Base-by-base conservation (phyloP, 345 rosid species). In the Melastoma malabathricum region DNA sequence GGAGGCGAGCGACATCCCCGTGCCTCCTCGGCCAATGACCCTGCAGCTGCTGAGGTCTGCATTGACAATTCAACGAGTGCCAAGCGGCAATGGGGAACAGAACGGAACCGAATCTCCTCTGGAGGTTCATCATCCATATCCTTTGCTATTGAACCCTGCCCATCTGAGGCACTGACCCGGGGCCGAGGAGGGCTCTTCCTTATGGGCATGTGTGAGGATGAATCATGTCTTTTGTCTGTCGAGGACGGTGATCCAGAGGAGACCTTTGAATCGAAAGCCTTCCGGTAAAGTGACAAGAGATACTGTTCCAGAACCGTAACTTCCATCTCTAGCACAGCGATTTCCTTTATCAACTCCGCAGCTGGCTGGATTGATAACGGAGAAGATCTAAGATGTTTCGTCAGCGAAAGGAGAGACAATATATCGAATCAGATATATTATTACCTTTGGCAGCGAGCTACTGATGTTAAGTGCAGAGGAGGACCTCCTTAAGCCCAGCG, bases 211-310 rank as follows among this genome's bases (percentile, higher is more conserved):
- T 75, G 62, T 38, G 64, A 31, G 20, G 73, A 64, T 54, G 83
- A 65, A 54, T 68, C 80, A 44, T 63, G 53, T 48, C 57, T 72
- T 68, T 69, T 67, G 56, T 71, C 72, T 67, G 65, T 72, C 50
- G 56, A 50, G 16, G 83, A 49, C 43, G 83, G 70, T 38, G 84
- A 64, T 48, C 68, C 70, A 34, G 69, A 62, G 31, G 77, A 61
- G 44, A 58, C 18, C 70, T 77, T 78, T 54, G 82, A 84, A 63
- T 87, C 95, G 75, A 92, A 92, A 47, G 86, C 88, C 68, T 72
- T 81, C n/a, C 98, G 73, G 59, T 92, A 92, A 51, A 92, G 61
- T 4, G 88, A 81, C 49, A 92, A 90, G 69, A 92, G 98, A 61
- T 84, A 77, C 48, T 87, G 96, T 46, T 92, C 98, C 68, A 92